Conservation (phyloP, 495 filamentous ascomycete species). For the Neurospora sp. region DNA sequence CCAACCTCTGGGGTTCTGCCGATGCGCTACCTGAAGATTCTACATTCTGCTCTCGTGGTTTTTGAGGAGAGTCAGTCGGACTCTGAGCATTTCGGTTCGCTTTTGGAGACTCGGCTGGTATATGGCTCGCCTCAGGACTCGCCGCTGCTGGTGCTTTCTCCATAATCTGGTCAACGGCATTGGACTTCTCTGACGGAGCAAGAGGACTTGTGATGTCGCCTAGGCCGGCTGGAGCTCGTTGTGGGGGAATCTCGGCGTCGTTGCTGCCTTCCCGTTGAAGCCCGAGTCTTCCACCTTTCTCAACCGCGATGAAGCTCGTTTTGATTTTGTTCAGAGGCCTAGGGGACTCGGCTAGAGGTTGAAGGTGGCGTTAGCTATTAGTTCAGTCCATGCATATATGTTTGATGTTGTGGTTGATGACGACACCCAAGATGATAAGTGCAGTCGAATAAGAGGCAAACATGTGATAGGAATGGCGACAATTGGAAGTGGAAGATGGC, state of each 20-base stretch:
- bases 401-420: neutral
- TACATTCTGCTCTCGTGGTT: conserved; percentile 8
- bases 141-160: conserved; percentile 20
- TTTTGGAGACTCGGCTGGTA: conserved; percentile 23
- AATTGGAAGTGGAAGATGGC: neutral
- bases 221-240: conserved; percentile 27
- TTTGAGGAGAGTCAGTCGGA: conserved; percentile 1
- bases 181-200: conserved; percentile 18
- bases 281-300: conserved; percentile 46
- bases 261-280: conserved; percentile 31
- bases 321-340: conserved; percentile 69
- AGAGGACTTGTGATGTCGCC: conserved; percentile 24
- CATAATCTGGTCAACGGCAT: conserved; percentile 22
- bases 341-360: conserved; percentile 26
- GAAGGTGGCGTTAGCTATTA: conserved; percentile 6
- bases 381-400: neutral
- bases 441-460: neutral
- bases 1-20: neutral
- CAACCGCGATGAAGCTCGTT: conserved; percentile 76
- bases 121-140: conserved; percentile 20
- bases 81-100: conserved; percentile 6
- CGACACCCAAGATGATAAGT: neutral
- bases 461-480: neutral
- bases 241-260: conserved; percentile 28
- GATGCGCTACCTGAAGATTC: conserved; percentile 4